These are phyloP conservation scores for Nitzschia putrida DNA, from an alignment of 108 stramenopile genomes.

Conservation along the genomic window DNA sequence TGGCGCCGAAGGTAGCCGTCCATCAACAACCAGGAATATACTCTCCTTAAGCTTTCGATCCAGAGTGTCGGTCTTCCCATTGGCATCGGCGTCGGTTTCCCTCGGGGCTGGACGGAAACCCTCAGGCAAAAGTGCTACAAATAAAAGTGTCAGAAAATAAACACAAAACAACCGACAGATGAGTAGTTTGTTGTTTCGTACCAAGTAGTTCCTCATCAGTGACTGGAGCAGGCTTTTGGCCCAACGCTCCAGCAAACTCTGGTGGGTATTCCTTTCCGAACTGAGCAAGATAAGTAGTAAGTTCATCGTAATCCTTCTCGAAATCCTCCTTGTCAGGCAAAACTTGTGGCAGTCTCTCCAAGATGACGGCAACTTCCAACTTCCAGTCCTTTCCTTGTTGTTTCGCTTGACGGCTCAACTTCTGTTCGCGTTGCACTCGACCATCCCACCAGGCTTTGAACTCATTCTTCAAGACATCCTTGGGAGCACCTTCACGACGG, in stretches of 20 bases:
- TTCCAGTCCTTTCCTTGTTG: conserved; percentile 74
- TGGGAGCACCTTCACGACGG: conserved; percentile 54
- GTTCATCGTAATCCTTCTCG: conserved; percentile 68
- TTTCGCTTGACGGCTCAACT: conserved; percentile 61
- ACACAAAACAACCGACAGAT: background rate
- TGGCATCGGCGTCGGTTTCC: conserved; percentile 77
- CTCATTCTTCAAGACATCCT: conserved; percentile 35
- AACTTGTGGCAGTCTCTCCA: conserved; percentile 75
- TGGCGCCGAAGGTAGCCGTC: conserved; percentile 67
- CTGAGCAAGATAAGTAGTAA: conserved; percentile 54
- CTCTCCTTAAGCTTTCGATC: conserved; percentile 71
- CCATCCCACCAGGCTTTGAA: conserved; percentile 72
- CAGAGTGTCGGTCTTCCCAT: conserved; percentile 62
- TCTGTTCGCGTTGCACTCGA: conserved; percentile 51
- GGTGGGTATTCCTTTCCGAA: conserved; percentile 74
- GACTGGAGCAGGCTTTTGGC: conserved; percentile 6
- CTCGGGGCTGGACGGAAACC: conserved; percentile 75
- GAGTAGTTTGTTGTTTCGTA: conserved; percentile 23
- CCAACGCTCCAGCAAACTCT: conserved; percentile 32
- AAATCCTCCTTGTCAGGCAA: conserved; percentile 65
- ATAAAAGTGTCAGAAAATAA: background rate
- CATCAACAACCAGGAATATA: conserved; percentile 66
- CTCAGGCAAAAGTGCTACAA: conserved; percentile 46
- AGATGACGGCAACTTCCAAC: conserved; percentile 67
- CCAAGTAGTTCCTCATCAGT: conserved; percentile 69